Evolutionary conservation across 129 eudicot genomes (phyloP), one percentile per base, ranked within the genome.

Genomic region (Calendula officinalis): DNA sequence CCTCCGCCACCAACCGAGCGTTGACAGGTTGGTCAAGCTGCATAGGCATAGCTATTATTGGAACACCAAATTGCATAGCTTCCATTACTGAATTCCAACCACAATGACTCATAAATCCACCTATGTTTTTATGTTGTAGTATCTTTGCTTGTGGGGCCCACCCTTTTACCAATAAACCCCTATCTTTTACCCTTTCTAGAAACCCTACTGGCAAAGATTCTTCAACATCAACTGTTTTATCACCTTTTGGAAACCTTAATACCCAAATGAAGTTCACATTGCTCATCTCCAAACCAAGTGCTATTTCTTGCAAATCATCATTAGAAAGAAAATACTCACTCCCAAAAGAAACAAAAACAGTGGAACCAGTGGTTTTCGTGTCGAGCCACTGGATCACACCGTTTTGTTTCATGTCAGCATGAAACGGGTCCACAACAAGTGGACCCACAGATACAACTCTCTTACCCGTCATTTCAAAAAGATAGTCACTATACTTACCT

Each of bases 201-300:
- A 70, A 60, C 17, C 68, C 68, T 13, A 11, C 2, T n/a, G 76
- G 69, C 41, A 70, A 32, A 16, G 46, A 56, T 17, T 60, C 68
- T 8, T 32, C 48, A 61, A 22, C 11, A 17, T 46, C 49, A 17
- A 7, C 27, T 11, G 15, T 40, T 8, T 9, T 8, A 13, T 40
- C 50, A 3, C 30, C 68, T 47, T 22, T 16, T 10, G 55, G 68
- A 60, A 71, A 35, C 44, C 76, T 71, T 7, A 71, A 3, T 2
- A 60, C 76, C 68, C 68, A 60, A 36, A 71, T 39, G 62, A 71
- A 71, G 13, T 61, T 71, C 6, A 60, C 68, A n/a, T 60, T 60
- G 38, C 69, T 71, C 37, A 40, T 53, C 37, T 71, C 76, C 15
- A 71, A 50, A 68, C 76, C 76, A 14, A 38, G 6, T 16, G 75